These are phyloP conservation scores for Cyberlindnera veronae DNA, from an alignment of 805 yeast genomes.

Conservation along the genomic window DNA sequence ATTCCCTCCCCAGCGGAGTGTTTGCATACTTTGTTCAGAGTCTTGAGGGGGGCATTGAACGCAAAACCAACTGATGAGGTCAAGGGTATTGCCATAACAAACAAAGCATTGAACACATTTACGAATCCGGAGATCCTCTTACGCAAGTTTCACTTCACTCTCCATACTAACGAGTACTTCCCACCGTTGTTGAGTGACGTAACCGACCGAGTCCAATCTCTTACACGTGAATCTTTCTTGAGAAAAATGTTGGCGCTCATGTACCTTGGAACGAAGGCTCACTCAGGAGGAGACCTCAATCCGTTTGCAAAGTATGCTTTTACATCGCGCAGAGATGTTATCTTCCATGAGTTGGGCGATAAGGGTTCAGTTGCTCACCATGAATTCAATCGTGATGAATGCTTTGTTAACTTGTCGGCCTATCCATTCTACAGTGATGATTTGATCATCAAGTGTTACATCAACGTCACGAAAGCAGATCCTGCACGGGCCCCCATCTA, in stretches of 20 bases:
- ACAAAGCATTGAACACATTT: conserved; percentile 51
- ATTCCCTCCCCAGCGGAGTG: conserved; percentile 58
- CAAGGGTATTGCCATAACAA: conserved; percentile 53
- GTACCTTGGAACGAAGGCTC: conserved; percentile 38
- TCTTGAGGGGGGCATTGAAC: conserved; percentile 63
- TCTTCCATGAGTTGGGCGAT: conserved; percentile 33
- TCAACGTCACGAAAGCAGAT: conserved; percentile 39
- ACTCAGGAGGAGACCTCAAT: conserved; percentile 23
- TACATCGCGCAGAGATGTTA: conserved; percentile 23
- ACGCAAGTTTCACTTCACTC: conserved; percentile 43
- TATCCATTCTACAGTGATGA: conserved; percentile 48
- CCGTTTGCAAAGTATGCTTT: conserved; percentile 30
- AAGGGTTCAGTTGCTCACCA: conserved; percentile 25
- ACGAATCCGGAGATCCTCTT: conserved; percentile 53
- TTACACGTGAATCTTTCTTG: conserved; percentile 45
- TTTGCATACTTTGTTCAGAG: conserved; percentile 55
- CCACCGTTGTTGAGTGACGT: conserved; percentile 45
- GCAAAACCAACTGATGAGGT: conserved; percentile 40
- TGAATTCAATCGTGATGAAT: conserved; percentile 24
- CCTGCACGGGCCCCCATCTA: conserved; percentile 45
- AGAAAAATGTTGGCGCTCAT: conserved; percentile 54
- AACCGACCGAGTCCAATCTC: conserved; percentile 30
- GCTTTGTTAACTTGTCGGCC: conserved; percentile 45
- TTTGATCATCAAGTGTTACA: conserved; percentile 45
- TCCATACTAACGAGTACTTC: conserved; percentile 32